Base-by-base conservation (phyloP, 2,329 filamentous ascomycete genomes). In the Sclerotinia sclerotiorum region DNA sequence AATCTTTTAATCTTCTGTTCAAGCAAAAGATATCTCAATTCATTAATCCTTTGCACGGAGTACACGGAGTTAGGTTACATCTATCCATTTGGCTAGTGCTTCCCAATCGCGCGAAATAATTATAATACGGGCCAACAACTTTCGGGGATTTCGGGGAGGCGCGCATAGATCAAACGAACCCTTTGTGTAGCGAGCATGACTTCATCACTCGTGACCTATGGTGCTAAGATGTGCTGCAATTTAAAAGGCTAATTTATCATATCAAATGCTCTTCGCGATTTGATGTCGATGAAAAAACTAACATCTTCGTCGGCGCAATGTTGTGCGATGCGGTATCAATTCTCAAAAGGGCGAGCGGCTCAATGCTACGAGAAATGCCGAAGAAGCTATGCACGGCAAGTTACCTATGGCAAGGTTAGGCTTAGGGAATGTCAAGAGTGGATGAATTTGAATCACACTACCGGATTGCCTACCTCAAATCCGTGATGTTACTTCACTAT, bases 201-300 rank as follows among this genome's bases (percentile, higher is more conserved):
- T 57, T 57, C 55, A 57, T 57, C 55, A n/a, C 21, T 39, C n/a
- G 54, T 24, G 21, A n/a, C n/a, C 15, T n/a, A 35, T 13, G 21
- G 32, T 57, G 32, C 55, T 21, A 42, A 49, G 44, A 48, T 24
- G 35, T 46, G 29, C 58, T 24, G 6, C 32, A 57, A 15, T n/a
- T 39, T 17, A 57, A 27, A 39, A 27, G 27, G 17, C 11, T 24
- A 17, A 49, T 24, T 10, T 10, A 49, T 61, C 21, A 1, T n/a
- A 1, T n/a, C 15, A n/a, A n/a, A 7, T 29, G 13, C 3, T 24
- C 8, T 49, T 61, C 15, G 19, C 13, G 4, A 61, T 4, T 29
- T 35, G 27, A 29, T n/a, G 29, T 62, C 21, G 44, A 62, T 49
- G 58, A 44, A 62, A 46, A 62, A 62, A 49, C 49, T 7, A 49